Evolutionary conservation across 345 rosid genomes (phyloP).

Genomic region (Physaria fendleri): DNA sequence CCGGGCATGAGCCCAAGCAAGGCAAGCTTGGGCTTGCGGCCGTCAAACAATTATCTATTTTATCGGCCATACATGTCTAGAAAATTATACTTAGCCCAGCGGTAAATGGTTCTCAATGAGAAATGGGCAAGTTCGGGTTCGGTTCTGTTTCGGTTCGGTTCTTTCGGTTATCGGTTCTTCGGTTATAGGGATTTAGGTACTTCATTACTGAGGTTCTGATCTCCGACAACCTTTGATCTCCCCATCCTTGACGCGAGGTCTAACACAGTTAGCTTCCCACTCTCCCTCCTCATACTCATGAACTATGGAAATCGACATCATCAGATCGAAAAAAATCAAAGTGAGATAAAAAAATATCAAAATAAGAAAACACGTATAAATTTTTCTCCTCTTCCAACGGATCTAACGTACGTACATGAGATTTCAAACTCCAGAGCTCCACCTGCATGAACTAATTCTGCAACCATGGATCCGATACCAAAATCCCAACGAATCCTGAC

Average conservation of each 20-base stretch:
- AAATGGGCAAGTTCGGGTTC: too few relatives aligned
- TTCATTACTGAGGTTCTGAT: conserved; percentile 57
- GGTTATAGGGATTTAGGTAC: too few relatives aligned
- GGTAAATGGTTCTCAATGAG: too few relatives aligned
- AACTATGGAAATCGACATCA: conserved; percentile 35
- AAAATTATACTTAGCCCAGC: too few relatives aligned
- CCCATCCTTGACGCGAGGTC: conserved; percentile 89
- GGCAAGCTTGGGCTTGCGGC: too few relatives aligned
- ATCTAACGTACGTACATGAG: conserved; percentile 57
- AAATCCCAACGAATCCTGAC: conserved; percentile 85
- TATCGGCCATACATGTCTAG: too few relatives aligned
- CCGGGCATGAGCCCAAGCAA: too few relatives aligned
- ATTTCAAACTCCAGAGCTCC: conserved; percentile 92
- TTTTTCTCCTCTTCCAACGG: background rate
- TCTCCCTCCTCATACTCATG: conserved; percentile 85
- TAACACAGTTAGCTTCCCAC: conserved; percentile 73
- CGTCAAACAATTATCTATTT: too few relatives aligned
- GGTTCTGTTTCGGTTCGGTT: too few relatives aligned
- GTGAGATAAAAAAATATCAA: background rate
- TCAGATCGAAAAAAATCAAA: background rate
- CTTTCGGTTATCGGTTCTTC: too few relatives aligned
- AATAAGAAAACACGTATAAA: background rate
- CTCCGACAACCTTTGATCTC: conserved; percentile 74
- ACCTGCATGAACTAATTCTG: conserved; percentile 99
- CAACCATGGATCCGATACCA: conserved; percentile 94